Conservation (phyloP, 768 basidiomycete species). For the Roridomyces roridus region DNA sequence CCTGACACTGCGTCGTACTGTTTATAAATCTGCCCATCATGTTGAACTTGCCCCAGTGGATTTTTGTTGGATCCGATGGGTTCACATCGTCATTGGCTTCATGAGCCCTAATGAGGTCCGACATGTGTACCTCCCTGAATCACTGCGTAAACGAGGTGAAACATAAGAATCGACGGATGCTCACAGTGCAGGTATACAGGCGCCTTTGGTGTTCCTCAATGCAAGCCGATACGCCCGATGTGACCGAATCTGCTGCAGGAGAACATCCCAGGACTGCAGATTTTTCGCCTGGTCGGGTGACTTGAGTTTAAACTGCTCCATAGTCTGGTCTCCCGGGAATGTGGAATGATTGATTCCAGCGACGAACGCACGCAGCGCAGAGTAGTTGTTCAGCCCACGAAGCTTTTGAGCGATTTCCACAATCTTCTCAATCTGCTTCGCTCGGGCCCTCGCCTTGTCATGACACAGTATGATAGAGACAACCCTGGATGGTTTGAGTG, state of each 20-base stretch:
- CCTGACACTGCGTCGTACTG: slow-evolving; percentile 79
- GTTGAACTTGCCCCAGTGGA: slow-evolving; percentile 97
- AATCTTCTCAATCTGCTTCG: slow-evolving; percentile 87
- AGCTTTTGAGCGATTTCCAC: slow-evolving; percentile 83
- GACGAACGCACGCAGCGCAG: slow-evolving; percentile 90
- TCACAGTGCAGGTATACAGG: slow-evolving; percentile 87
- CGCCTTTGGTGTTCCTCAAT: slow-evolving; percentile 81
- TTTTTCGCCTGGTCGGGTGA: slow-evolving; percentile 77
- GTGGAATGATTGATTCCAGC: slow-evolving; percentile 90
- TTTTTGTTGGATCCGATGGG: slow-evolving; percentile 66
- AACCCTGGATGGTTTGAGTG: slow-evolving; percentile 62
- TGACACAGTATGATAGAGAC: slow-evolving; percentile 90
- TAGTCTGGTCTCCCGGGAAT: slow-evolving; percentile 76
- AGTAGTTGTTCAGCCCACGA: slow-evolving; percentile 89
- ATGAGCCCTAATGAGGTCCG: slow-evolving; percentile 87
- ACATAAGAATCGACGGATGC: slow-evolving; percentile 21
- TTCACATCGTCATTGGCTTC: slow-evolving; percentile 82
- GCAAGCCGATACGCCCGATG: slow-evolving; percentile 94
- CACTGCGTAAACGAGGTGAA: neutral
- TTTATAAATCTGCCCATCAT: slow-evolving; percentile 89
- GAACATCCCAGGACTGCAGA: slow-evolving; percentile 81
- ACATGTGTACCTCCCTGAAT: slow-evolving; percentile 87
- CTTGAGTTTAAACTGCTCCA: slow-evolving; percentile 73
- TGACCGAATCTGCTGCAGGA: slow-evolving; percentile 81
- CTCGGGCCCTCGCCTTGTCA: slow-evolving; percentile 75